These are phyloP conservation scores for Fusarium albidum DNA, from an alignment of 2,329 filamentous ascomycete genomes.

Conservation along the genomic window DNA sequence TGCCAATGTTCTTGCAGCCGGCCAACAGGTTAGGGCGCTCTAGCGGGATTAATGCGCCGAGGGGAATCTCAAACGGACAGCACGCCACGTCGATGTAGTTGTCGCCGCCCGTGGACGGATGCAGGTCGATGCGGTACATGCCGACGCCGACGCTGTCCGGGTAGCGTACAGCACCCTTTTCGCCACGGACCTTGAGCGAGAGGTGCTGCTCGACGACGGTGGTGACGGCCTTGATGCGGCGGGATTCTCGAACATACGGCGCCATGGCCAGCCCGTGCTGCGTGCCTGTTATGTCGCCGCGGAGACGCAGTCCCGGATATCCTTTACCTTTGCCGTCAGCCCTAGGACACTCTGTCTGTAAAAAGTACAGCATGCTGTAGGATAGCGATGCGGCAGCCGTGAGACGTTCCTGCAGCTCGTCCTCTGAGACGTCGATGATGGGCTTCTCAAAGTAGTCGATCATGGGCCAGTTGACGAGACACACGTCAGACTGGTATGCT, in stretches of 20 bases:
- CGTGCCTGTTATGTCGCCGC: conserved; percentile 40
- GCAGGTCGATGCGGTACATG: conserved; percentile 42
- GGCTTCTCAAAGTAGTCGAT: conserved; percentile 43
- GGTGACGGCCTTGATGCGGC: conserved; percentile 38
- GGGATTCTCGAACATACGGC: conserved; percentile 39
- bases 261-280: conserved; percentile 42
- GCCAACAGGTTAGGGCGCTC: conserved; percentile 34
- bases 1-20: conserved; percentile 41
- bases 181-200: conserved; percentile 30
- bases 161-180: conserved; percentile 35
- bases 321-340: conserved; percentile 36
- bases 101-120: conserved; percentile 40
- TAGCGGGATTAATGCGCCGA: conserved; percentile 35
- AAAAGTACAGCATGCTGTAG: conserved; percentile 41
- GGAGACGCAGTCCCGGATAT: conserved; percentile 37
- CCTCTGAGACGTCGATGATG: conserved; percentile 37
- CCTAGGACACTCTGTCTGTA: conserved; percentile 39
- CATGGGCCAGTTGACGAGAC: conserved; percentile 43
- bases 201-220: conserved; percentile 39
- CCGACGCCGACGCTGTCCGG: conserved; percentile 40
- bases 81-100: conserved; percentile 43
- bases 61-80: conserved; percentile 40
- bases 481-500: conserved; percentile 37
- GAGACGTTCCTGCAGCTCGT: conserved; percentile 27
- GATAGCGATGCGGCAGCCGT: conserved; percentile 33